Conservation (phyloP, 805 yeast species). For the Yamadazyma sp. region DNA sequence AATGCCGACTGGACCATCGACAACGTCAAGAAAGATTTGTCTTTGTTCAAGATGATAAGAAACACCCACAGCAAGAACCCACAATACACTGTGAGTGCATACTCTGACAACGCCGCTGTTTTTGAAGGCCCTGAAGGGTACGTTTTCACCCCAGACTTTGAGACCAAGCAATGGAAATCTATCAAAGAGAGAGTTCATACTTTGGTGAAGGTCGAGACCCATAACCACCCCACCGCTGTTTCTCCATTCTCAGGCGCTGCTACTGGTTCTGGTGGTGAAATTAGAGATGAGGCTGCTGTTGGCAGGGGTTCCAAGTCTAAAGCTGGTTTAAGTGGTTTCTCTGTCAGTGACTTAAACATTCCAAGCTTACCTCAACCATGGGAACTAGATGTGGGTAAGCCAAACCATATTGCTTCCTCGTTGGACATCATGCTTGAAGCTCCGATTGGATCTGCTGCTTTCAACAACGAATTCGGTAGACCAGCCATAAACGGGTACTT, state of each 20-base stretch:
- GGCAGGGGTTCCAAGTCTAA: conserved; percentile 98
- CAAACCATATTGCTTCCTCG: conserved; percentile 88
- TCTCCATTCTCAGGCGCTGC: conserved; percentile 99
- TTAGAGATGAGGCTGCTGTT: conserved; percentile 99
- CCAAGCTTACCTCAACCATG: conserved; percentile 90
- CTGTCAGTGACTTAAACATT: conserved; percentile 86
- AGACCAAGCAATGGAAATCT: conserved; percentile 70
- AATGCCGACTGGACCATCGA: conserved; percentile 98
- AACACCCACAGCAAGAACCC: conserved; percentile 84
- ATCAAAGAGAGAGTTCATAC: conserved; percentile 80
- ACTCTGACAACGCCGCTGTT: conserved; percentile 97
- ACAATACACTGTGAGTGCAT: conserved; percentile 85
- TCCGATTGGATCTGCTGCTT: conserved; percentile 96
- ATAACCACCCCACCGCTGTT: conserved; percentile 98
- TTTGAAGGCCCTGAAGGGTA: conserved; percentile 80
- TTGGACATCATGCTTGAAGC: conserved; percentile 96
- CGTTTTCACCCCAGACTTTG: conserved; percentile 74
- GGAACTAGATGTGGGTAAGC: conserved; percentile 90
- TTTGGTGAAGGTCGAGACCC: conserved; percentile 95
- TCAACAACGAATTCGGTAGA: conserved; percentile 97
- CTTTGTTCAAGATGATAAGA: conserved; percentile 92
- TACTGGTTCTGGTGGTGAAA: conserved; percentile 99
- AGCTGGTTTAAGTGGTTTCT: conserved; percentile 92
- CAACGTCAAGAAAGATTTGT: conserved; percentile 65
- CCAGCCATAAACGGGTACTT: conserved; percentile 97